A percentile compares a stretch with the other conserved stretches of the same genome.
Evolutionary conservation across 495 filamentous ascomycete species (phyloP).

Genomic region (Eremomyces bilateralis): DNA sequence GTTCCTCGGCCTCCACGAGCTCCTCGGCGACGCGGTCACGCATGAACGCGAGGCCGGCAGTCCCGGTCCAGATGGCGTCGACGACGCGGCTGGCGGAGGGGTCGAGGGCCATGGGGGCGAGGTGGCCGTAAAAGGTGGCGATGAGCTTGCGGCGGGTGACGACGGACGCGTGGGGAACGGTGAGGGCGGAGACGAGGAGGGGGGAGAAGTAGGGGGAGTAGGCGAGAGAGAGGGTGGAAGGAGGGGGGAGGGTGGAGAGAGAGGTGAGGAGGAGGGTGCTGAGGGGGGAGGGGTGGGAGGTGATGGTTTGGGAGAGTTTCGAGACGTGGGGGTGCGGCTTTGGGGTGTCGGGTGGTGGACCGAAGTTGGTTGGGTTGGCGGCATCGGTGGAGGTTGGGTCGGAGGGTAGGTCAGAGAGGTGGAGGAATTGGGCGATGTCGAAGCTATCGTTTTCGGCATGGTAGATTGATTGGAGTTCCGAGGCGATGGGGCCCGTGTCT

Average conservation of each 20-base stretch:
- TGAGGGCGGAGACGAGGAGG: conserved; percentile 47
- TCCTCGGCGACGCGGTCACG: conserved; percentile 47
- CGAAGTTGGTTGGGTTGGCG: neutral
- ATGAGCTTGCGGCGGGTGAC: conserved; percentile 42
- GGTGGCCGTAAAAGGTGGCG: conserved; percentile 32
- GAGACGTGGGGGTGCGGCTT: conserved; percentile 28
- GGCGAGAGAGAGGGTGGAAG: conserved; percentile 25
- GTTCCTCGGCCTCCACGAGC: conserved; percentile 34
- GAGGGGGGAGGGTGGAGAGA: conserved; percentile 22
- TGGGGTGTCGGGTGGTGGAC: conserved; percentile 5
- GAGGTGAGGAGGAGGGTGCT: conserved; percentile 34
- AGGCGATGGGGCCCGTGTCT: conserved; percentile 33
- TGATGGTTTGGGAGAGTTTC: conserved; percentile 42
- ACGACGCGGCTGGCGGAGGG: conserved; percentile 57
- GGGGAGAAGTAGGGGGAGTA: conserved; percentile 42
- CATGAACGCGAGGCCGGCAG: conserved; percentile 40
- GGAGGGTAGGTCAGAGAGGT: conserved; percentile 7
- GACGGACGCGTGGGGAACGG: conserved; percentile 29
- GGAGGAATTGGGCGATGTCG: conserved; percentile 26
- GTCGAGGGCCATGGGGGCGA: conserved; percentile 44
- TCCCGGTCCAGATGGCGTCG: conserved; percentile 50
- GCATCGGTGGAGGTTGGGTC: neutral
- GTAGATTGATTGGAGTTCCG: conserved; percentile 35
- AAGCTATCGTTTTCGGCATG: conserved; percentile 18
- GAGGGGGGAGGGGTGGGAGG: conserved; percentile 32